phyloP scores from a whole-genome alignment of 2,329 filamentous ascomycete genomes.

The Paraphoma sp. region DNA sequence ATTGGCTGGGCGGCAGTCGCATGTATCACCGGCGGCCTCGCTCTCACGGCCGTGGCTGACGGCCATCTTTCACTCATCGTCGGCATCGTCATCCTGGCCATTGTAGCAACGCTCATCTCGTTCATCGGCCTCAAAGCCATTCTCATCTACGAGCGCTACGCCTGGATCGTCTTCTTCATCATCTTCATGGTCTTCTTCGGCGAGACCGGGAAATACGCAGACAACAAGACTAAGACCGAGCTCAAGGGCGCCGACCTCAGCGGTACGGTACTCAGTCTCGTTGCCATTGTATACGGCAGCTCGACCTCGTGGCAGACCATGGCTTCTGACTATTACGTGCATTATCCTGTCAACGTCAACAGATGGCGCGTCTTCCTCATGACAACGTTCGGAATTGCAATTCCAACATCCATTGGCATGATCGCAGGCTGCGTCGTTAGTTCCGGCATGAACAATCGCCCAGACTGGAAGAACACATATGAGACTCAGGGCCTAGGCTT shows the following conservation, averaged over 20 bases:
- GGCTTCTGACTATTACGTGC: constrained; percentile 53
- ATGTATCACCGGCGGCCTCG: constrained; percentile 53
- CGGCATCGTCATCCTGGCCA: constrained; percentile 53
- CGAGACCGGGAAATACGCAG: constrained; percentile 53
- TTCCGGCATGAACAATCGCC: constrained; percentile 41
- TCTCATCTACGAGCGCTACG: constrained; percentile 57
- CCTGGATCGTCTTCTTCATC: constrained; percentile 57
- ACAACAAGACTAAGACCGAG: constrained; percentile 42
- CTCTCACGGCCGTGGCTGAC: constrained; percentile 50
- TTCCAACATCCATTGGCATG: constrained; percentile 54
- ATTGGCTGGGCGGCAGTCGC: constrained; percentile 52
- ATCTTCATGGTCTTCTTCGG: constrained; percentile 58
- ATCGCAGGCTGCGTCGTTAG: constrained; percentile 53
- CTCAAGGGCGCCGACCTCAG: constrained; percentile 44
- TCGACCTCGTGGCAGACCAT: constrained; percentile 51
- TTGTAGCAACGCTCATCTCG: constrained; percentile 46
- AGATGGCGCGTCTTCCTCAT: constrained; percentile 51
- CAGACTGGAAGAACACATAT: constrained; percentile 50
- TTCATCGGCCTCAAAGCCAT: constrained; percentile 54
- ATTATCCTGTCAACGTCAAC: constrained; percentile 49
- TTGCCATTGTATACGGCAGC: constrained; percentile 47
- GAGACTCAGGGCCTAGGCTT: constrained; percentile 55
- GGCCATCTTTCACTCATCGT: constrained; percentile 53
- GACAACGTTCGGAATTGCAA: constrained; percentile 50
- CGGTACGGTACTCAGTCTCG: constrained; percentile 35